These are phyloP conservation scores for Salvia miltiorrhiza DNA, from an alignment of 257 asterid species.

Conservation along the genomic window DNA sequence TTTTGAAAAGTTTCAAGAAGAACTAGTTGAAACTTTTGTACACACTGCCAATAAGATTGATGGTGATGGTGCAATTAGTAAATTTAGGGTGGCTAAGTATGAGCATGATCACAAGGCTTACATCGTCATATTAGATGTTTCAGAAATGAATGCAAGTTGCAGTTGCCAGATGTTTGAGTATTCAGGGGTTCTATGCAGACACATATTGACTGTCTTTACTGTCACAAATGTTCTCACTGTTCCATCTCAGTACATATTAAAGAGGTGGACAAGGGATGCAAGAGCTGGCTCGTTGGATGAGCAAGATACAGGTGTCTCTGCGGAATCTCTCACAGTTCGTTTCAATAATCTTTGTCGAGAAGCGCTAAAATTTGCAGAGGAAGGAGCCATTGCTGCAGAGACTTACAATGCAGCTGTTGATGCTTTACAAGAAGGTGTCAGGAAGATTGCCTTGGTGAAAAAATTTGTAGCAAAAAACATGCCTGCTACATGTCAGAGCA, in stretches of 20 bases:
- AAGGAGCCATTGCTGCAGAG: constrained; percentile 58
- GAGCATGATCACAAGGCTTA: constrained; percentile 76
- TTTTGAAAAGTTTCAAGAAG: constrained; percentile 77
- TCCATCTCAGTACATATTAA: constrained; percentile 64
- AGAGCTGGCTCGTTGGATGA: constrained; percentile 41
- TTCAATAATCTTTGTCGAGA: constrained; percentile 60
- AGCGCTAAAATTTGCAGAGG: constrained; percentile 64
- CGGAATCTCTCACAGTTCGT: constrained; percentile 52
- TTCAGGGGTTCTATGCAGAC: constrained; percentile 70
- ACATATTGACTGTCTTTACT: constrained; percentile 71
- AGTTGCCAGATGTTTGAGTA: constrained; percentile 88
- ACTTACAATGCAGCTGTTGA: constrained; percentile 59
- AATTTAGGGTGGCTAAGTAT: constrained; percentile 77
- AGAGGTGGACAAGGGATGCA: constrained; percentile 74
- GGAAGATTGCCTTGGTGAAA: constrained; percentile 50
- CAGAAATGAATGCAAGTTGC: constrained; percentile 68
- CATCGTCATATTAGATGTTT: constrained; percentile 46
- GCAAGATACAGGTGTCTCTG: constrained; percentile 30
- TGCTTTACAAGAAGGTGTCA: constrained; percentile 54
- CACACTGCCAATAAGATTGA: constrained; percentile 75
- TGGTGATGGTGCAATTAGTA: constrained; percentile 51
- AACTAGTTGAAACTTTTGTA: constrained; percentile 79
- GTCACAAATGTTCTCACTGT: constrained; percentile 71
- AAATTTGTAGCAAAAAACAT: constrained; percentile 39
- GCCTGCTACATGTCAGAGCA: constrained; percentile 42